Base-by-base conservation (phyloP, 2,329 filamentous ascomycete species). In the Tothia fuscella region DNA sequence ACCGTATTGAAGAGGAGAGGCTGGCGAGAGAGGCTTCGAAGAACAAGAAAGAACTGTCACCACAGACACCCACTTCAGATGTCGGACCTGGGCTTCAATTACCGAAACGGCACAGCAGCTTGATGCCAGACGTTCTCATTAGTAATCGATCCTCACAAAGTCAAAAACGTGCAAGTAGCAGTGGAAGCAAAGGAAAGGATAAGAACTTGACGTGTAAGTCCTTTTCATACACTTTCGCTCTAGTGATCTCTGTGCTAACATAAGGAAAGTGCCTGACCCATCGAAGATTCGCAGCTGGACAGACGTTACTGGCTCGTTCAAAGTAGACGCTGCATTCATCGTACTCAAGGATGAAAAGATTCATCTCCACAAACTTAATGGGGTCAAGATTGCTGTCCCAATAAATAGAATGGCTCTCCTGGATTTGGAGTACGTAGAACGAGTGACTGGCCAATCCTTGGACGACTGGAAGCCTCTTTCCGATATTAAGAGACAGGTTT, bases 321-420 rank as follows among this genome's bases (percentile, higher is more conserved):
- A 86, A 52, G 91, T 98, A 42, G 91, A 96, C 50, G 91, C 91
- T 13, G 86, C 98, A 58, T 98, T 96, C 56, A 76, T 98, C 39
- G 89, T 87, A 21, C 72, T 96, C 40, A 86, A 86, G 58, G 91
- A 96, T 57, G 86, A 88, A 48, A 96, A 96, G 62, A 93, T 98
- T 50, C 93, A 98, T 61, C 70, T 98, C 17, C 91, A 98, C 68
- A 98, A 98, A 66, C 74, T 86, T 63, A 98, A 98, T 57, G 91
- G 91, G 28, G 87, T 98, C 53, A 96, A 96, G 63, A 98, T 98
- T 61, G 91, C 91, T 6, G 91, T 98, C 3, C 91, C 91, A 2
- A 77, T 96, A 21, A 70, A 78, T 29, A 98, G 98, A 60, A 98
- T 98, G 91, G 93, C 89, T 1, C 72, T 87, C 31, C 83, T 89